A percentile compares a stretch with the other conserved stretches of the same genome.
Conservation (phyloP, 1,284 basidiomycete species). For the Dichomitus squalens region DNA sequence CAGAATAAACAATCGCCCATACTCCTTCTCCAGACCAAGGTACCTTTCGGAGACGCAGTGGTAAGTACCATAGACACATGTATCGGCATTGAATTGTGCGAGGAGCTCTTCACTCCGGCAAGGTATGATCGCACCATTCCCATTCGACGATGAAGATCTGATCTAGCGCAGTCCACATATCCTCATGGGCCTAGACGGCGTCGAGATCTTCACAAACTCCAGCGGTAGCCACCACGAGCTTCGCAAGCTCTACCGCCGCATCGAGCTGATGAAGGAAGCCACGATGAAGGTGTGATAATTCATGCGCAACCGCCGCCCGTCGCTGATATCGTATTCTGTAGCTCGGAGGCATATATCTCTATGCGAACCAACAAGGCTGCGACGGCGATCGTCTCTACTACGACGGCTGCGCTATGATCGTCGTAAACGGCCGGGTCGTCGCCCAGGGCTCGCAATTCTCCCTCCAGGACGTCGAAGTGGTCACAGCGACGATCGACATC, state of each 20-base stretch:
- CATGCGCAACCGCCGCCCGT: background rate
- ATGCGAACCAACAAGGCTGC: slow-evolving; percentile 98
- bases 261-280: slow-evolving; percentile 96
- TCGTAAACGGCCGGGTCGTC: slow-evolving; percentile 89
- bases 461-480: slow-evolving; percentile 92
- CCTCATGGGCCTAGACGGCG: slow-evolving; percentile 94
- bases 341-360: slow-evolving; percentile 96
- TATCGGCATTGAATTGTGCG: slow-evolving; percentile 95
- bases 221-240: slow-evolving; percentile 98
- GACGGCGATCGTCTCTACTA: slow-evolving; percentile 98
- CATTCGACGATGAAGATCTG: background rate
- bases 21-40: slow-evolving; percentile 59
- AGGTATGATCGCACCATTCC: slow-evolving; percentile 57
- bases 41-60: slow-evolving; percentile 95
- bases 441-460: slow-evolving; percentile 98
- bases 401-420: slow-evolving; percentile 96
- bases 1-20: background rate
- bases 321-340: slow-evolving; percentile 42
- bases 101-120: slow-evolving; percentile 95
- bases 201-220: slow-evolving; percentile 98
- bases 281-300: slow-evolving; percentile 76
- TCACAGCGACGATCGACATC: slow-evolving; percentile 93
- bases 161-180: slow-evolving; percentile 80
- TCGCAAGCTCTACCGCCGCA: slow-evolving; percentile 87
- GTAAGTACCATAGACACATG: slow-evolving; percentile 94